Percentiles rank a stretch among this genome's conserved stretches.
phyloP scores from a whole-genome alignment of 2,329 filamentous ascomycete species.

The Atkinsonella hypoxylon region DNA sequence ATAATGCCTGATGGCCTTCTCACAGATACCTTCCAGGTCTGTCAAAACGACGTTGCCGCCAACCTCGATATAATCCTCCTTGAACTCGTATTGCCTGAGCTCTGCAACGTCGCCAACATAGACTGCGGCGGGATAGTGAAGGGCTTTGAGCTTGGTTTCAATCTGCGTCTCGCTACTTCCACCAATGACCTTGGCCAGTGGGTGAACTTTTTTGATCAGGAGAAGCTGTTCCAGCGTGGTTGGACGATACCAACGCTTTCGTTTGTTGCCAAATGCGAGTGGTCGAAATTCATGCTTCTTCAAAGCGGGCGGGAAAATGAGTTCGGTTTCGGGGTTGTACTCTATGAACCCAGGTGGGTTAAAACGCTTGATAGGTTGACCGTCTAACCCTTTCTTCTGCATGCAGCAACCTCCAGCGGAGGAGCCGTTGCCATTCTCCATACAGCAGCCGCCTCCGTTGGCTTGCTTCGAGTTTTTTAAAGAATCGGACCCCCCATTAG shows the following conservation, averaged over 20 bases:
- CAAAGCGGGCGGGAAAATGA: constrained; percentile 84
- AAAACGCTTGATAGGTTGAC: constrained; percentile 53
- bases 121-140: constrained; percentile 81
- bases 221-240: constrained; percentile 77
- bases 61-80: constrained; percentile 75
- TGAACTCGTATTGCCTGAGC: constrained; percentile 67
- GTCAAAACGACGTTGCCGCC: constrained; percentile 89
- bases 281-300: constrained; percentile 74
- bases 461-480: not conserved
- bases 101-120: constrained; percentile 91
- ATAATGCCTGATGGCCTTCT: constrained; percentile 68
- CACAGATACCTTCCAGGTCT: constrained; percentile 76
- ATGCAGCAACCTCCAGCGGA: constrained; percentile 53
- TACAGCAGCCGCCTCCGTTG: constrained; percentile 52
- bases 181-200: constrained; percentile 84
- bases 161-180: constrained; percentile 97
- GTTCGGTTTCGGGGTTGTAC: constrained; percentile 84
- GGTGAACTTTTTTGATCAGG: constrained; percentile 78
- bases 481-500: not conserved
- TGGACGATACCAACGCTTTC: constrained; percentile 86
- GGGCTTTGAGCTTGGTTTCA: constrained; percentile 93
- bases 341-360: constrained; percentile 86
- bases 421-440: constrained; percentile 44
- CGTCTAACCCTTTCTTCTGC: constrained; percentile 37
- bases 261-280: constrained; percentile 84